phyloP scores from a whole-genome alignment of 192 early-diverging fungal species.

The Mortierella antarctica region DNA sequence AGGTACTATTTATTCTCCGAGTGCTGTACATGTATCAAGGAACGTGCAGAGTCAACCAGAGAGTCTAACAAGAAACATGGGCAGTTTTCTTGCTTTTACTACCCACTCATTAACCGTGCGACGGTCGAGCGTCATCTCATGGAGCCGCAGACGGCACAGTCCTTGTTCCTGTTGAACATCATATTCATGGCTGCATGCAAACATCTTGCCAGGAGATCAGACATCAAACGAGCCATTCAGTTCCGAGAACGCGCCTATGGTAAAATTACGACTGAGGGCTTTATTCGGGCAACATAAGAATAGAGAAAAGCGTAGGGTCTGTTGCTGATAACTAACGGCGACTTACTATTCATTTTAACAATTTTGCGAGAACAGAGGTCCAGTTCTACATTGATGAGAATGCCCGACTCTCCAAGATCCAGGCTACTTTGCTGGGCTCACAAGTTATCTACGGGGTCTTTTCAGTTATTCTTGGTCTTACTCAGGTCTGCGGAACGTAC shows the following conservation, averaged over 20 bases:
- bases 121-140: constrained; percentile 41
- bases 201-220: constrained; percentile 26
- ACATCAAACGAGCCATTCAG: constrained; percentile 49
- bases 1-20: constrained; percentile 17
- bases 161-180: constrained; percentile 38
- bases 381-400: constrained; percentile 31
- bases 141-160: constrained; percentile 35
- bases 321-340: background rate
- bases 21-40: too few species aligned
- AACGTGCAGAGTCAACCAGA: too few species aligned
- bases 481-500: constrained; percentile 26
- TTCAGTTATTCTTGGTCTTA: constrained; percentile 22
- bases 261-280: constrained; percentile 1
- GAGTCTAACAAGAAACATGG: background rate
- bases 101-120: constrained; percentile 37
- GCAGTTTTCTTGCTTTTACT: constrained; percentile 44
- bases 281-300: background rate
- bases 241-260: constrained; percentile 46
- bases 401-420: constrained; percentile 29
- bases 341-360: background rate
- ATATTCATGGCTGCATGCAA: constrained; percentile 52
- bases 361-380: constrained; percentile 11
- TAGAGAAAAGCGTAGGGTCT: background rate
- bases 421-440: constrained; percentile 16
- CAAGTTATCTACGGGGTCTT: constrained; percentile 48